These are phyloP conservation scores for Carallia brachiata DNA, from an alignment of 345 rosid species.

Conservation along the genomic window DNA sequence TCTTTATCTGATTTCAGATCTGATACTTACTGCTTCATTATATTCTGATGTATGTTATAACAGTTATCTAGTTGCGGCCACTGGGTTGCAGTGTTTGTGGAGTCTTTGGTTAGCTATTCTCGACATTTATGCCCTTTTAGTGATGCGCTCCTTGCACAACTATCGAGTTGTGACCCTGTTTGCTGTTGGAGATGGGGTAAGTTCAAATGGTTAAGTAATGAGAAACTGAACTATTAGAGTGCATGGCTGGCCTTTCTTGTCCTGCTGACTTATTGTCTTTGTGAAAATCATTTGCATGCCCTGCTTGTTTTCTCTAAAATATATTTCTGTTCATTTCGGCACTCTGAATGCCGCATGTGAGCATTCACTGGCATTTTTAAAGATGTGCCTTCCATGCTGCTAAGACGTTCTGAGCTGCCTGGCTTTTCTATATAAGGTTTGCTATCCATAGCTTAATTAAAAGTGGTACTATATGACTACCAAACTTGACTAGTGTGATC, in stretches of 20 bases:
- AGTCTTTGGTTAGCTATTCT: conserved; percentile 54
- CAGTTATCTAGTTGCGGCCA: conserved; percentile 79
- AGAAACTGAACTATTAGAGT: too few species aligned
- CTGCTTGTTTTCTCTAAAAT: conserved; percentile 1
- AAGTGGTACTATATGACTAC: too few species aligned
- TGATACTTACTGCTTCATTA: conserved; percentile 4
- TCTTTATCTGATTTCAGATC: not conserved
- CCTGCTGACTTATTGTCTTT: too few species aligned
- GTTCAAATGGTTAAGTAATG: conserved; percentile 11
- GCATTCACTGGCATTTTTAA: not conserved
- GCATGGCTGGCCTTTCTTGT: too few species aligned
- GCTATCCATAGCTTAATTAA: too few species aligned
- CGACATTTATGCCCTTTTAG: conserved; percentile 63
- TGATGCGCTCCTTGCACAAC: conserved; percentile 69
- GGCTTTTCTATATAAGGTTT: not conserved
- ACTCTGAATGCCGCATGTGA: not conserved
- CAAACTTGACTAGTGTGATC: too few species aligned
- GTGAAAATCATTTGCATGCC: not conserved
- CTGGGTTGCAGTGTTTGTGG: conserved; percentile 77
- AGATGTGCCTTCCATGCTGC: not conserved
- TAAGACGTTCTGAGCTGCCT: not conserved
- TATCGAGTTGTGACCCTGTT: conserved; percentile 46
- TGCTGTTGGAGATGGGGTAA: conserved; percentile 77
- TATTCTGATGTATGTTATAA: conserved; percentile 28
- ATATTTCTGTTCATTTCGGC: not conserved